Percentiles rank a stretch among this genome's conserved stretches.
Conservation (phyloP, 2,329 filamentous ascomycete genomes). For the Epichloe typhina region DNA sequence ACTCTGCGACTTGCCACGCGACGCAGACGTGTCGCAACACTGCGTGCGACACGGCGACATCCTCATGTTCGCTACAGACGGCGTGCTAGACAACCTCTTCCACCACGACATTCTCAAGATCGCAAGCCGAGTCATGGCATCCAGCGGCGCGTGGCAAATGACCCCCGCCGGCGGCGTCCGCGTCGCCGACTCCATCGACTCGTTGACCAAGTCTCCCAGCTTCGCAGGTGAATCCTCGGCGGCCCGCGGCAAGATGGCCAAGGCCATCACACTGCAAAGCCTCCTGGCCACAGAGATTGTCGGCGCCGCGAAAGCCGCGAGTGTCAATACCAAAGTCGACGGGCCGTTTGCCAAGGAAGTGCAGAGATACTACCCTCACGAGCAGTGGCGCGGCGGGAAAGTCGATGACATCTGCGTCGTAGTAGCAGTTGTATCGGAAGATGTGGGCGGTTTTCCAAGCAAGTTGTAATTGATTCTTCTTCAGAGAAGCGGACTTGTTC, state of each 20-base stretch:
- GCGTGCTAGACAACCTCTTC: conserved; percentile 90
- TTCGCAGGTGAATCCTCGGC: conserved; percentile 8
- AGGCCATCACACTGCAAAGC: conserved; percentile 52
- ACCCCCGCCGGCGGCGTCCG: conserved; percentile 45
- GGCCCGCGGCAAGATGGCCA: conserved; percentile 12
- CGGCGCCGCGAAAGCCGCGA: conserved; percentile 70
- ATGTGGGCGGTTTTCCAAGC: conserved; percentile 20
- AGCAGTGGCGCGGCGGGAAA: conserved; percentile 85
- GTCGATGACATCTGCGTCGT: conserved; percentile 91
- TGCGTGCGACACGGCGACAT: conserved; percentile 80
- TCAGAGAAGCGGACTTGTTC: too few species aligned
- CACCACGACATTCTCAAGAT: conserved; percentile 78
- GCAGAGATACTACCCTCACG: conserved; percentile 71
- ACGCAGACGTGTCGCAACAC: conserved; percentile 70
- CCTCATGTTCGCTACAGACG: conserved; percentile 86
- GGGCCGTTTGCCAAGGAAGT: conserved; percentile 94
- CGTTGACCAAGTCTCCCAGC: conserved; percentile 19
- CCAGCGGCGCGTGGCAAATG: conserved; percentile 59
- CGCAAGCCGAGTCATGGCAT: conserved; percentile 63
- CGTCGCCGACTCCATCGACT: conserved; percentile 48
- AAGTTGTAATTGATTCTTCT: conserved; percentile 16
- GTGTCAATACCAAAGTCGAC: conserved; percentile 67
- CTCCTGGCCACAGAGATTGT: conserved; percentile 69
- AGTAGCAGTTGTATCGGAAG: conserved; percentile 63
- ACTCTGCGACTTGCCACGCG: conserved; percentile 69